A percentile compares a stretch with the other conserved stretches of the same genome.
These are phyloP conservation scores for Penicillium sumatraense DNA, from an alignment of 2,329 filamentous ascomycete genomes.

Conservation along the genomic window DNA sequence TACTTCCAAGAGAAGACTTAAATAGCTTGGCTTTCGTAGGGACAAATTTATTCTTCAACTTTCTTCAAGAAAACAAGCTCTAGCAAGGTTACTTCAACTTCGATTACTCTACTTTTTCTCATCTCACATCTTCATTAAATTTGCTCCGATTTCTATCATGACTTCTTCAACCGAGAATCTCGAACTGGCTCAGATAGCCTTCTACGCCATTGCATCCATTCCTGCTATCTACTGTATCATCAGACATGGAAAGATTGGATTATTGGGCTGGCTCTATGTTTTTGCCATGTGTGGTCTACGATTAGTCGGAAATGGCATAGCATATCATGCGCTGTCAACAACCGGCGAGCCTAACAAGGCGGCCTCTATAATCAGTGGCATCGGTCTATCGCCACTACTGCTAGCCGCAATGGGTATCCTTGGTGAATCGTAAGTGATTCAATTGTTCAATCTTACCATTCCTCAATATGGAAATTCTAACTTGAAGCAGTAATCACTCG, in stretches of 20 bases:
- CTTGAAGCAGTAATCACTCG: constrained; percentile 10
- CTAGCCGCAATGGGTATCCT: constrained; percentile 15
- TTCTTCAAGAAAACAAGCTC: neutral
- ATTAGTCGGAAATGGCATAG: constrained; percentile 13
- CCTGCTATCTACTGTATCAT: constrained; percentile 16
- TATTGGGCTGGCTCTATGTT: constrained; percentile 15
- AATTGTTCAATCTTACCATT: too few species aligned
- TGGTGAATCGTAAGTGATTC: constrained; percentile 15
- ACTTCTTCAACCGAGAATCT: constrained; percentile 8
- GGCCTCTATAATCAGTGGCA: constrained; percentile 11
- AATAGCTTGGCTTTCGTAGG: neutral
- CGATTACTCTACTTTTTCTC: neutral
- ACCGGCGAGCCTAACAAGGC: constrained; percentile 10
- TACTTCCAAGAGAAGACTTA: neutral
- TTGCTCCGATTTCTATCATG: neutral
- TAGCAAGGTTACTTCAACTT: neutral
- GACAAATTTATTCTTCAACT: neutral
- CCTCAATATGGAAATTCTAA: too few species aligned
- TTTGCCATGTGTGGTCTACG: constrained; percentile 11
- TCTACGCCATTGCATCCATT: constrained; percentile 12
- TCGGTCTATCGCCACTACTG: constrained; percentile 16
- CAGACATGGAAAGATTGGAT: constrained; percentile 10
- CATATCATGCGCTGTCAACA: constrained; percentile 8
- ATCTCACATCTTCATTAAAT: neutral
- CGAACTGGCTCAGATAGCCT: constrained; percentile 15